Percentiles rank a stretch among this genome's conserved stretches.
These are phyloP conservation scores for Lycium barbarum DNA, from an alignment of 257 asterid species.

Conservation along the genomic window DNA sequence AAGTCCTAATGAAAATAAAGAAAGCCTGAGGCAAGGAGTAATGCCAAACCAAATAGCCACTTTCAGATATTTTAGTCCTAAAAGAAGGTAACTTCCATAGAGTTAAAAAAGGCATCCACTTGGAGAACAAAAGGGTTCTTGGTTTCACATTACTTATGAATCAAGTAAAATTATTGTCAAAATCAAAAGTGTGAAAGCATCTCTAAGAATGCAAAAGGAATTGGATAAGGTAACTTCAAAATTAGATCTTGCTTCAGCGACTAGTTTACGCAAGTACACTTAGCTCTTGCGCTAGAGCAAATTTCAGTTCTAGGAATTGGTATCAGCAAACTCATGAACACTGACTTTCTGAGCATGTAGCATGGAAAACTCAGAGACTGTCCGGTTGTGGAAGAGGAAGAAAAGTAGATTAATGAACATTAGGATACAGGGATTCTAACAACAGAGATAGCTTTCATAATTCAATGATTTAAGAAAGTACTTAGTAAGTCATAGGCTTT, in stretches of 20 bases:
- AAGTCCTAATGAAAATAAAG: background rate
- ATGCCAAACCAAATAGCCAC: background rate
- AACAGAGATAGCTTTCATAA: background rate
- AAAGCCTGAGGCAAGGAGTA: background rate
- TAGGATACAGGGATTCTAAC: background rate
- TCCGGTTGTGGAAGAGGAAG: background rate
- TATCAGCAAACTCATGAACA: background rate
- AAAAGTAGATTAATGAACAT: background rate
- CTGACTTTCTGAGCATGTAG: background rate
- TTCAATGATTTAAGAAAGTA: background rate
- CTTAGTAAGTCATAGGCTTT: background rate
- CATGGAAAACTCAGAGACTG: background rate
- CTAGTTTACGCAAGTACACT: background rate
- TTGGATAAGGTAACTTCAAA: background rate
- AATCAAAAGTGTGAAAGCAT: background rate
- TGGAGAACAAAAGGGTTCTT: background rate
- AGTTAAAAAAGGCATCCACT: background rate
- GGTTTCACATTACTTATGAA: background rate
- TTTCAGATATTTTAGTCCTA: constrained; percentile 14
- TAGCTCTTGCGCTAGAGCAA: background rate
- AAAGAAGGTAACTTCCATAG: background rate
- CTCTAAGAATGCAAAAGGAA: background rate
- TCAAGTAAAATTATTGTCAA: background rate
- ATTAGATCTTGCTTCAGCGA: background rate
- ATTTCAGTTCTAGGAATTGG: background rate